Percentiles rank a stretch among this genome's conserved stretches.
phyloP scores from a whole-genome alignment of 2,329 filamentous ascomycete genomes.

The Penicillium sp. region DNA sequence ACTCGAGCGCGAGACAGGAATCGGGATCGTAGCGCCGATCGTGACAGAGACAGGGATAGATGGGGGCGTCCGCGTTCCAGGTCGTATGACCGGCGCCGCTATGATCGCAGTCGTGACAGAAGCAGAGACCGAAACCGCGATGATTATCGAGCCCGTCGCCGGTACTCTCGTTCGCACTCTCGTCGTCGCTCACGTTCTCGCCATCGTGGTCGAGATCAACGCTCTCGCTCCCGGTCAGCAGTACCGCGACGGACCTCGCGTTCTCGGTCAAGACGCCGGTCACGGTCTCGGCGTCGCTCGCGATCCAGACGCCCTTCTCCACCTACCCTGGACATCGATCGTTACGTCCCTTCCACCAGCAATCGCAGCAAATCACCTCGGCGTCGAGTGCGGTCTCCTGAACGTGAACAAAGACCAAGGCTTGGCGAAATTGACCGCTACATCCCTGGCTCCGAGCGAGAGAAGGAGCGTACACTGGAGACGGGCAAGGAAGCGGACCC shows the following conservation, averaged over 20 bases:
- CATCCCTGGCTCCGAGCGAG: slow-evolving; percentile 39
- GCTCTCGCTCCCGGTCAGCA: slow-evolving; percentile 20
- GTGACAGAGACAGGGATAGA: slow-evolving; percentile 13
- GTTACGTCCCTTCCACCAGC: slow-evolving; percentile 44
- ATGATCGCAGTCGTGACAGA: slow-evolving; percentile 23
- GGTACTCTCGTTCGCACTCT: slow-evolving; percentile 26
- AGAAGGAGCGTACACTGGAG: too few relatives aligned
- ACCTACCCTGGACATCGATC: slow-evolving; percentile 41
- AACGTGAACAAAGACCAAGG: slow-evolving; percentile 33
- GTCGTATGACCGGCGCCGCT: slow-evolving; percentile 22
- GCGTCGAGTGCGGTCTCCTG: slow-evolving; percentile 38
- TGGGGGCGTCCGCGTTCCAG: slow-evolving; percentile 18
- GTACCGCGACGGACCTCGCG: slow-evolving; percentile 22
- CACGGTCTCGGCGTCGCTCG: slow-evolving; percentile 34
- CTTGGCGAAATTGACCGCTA: slow-evolving; percentile 47
- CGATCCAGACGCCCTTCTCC: slow-evolving; percentile 30
- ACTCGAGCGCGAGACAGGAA: slow-evolving; percentile 28
- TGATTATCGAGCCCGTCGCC: slow-evolving; percentile 27
- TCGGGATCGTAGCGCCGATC: slow-evolving; percentile 24
- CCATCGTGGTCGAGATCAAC: slow-evolving; percentile 14
- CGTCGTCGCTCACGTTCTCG: slow-evolving; percentile 17
- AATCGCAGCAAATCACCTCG: slow-evolving; percentile 43
- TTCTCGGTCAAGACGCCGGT: slow-evolving; percentile 28
- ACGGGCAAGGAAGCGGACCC: not conserved
- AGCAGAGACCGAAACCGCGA: slow-evolving; percentile 23